Evolutionary conservation across 176 grass and related monocot genomes (phyloP).

Genomic region (Aegilops sharonensis): DNA sequence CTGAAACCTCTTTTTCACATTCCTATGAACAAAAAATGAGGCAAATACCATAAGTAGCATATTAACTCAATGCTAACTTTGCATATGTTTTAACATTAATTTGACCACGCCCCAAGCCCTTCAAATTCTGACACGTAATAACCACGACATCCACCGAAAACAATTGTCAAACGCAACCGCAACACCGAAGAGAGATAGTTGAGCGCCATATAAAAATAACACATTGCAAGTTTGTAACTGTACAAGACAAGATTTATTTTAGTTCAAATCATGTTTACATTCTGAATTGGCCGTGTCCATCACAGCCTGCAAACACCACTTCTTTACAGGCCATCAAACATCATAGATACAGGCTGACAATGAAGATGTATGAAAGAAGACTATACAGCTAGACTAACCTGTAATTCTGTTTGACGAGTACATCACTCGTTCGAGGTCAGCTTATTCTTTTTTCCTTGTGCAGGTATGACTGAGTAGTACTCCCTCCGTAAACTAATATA

Average conservation of each 20-base stretch:
- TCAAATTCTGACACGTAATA: not conserved
- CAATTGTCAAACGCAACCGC: not conserved
- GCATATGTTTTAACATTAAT: too few species aligned
- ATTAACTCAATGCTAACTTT: too few species aligned
- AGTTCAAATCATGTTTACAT: constrained; percentile 20
- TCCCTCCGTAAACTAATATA: too few species aligned
- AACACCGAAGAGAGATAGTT: not conserved
- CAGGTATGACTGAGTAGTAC: constrained; percentile 9
- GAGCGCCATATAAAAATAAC: not conserved
- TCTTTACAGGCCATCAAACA: not conserved
- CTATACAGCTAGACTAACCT: constrained; percentile 20
- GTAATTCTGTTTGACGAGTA: constrained; percentile 12
- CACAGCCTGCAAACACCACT: not conserved
- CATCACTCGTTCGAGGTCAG: not conserved
- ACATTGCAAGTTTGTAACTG: constrained; percentile 3
- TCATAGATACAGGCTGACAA: not conserved
- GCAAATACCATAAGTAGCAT: too few species aligned
- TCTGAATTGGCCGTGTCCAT: not conserved
- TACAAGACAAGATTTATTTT: not conserved
- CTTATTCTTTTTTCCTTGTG: constrained; percentile 14
- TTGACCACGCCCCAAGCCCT: not conserved
- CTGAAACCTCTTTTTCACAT: too few species aligned
- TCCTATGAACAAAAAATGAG: too few species aligned
- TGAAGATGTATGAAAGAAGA: constrained; percentile 17
- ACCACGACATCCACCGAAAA: not conserved